Evolutionary conservation across 352 stramenopile genomes (phyloP).

Genomic region (Halophytophthora batemanensis): DNA sequence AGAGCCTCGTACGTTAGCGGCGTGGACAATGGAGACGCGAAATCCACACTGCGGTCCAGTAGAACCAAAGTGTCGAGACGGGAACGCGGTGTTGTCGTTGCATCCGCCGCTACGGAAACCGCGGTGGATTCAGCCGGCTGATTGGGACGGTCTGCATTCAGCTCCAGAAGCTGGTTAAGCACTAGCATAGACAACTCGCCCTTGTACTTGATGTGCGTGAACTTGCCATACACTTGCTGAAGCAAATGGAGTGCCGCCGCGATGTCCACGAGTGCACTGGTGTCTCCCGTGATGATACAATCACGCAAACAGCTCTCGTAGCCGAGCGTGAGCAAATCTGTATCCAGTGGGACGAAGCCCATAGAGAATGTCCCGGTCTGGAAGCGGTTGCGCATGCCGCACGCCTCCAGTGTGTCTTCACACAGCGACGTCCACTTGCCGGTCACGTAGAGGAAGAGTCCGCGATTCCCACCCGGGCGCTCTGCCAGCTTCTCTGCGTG

Average conservation of each 20-base stretch:
- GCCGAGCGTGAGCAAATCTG: slow-evolving; percentile 58
- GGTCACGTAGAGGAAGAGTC: slow-evolving; percentile 36
- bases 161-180: slow-evolving; percentile 60
- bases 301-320: slow-evolving; percentile 52
- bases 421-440: slow-evolving; percentile 57
- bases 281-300: slow-evolving; percentile 42
- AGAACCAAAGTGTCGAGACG: slow-evolving; percentile 61
- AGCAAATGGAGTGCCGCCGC: slow-evolving; percentile 47
- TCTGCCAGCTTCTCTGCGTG: slow-evolving; percentile 39
- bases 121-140: slow-evolving; percentile 9
- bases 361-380: slow-evolving; percentile 38
- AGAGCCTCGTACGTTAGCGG: slow-evolving; percentile 74
- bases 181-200: slow-evolving; percentile 69
- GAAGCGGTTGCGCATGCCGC: slow-evolving; percentile 32
- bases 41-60: slow-evolving; percentile 68
- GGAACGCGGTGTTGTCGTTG: slow-evolving; percentile 4
- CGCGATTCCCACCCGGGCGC: slow-evolving; percentile 14
- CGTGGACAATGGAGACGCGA: slow-evolving; percentile 59
- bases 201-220: slow-evolving; percentile 78
- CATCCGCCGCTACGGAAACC: slow-evolving; percentile 1
- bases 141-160: slow-evolving; percentile 21
- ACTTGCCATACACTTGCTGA: slow-evolving; percentile 54
- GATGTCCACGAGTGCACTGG: slow-evolving; percentile 45
- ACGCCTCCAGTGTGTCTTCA: slow-evolving; percentile 36
- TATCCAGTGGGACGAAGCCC: slow-evolving; percentile 61